phyloP scores from a whole-genome alignment of 2,329 filamentous ascomycete species.

The Stemphylium lycopersici region DNA sequence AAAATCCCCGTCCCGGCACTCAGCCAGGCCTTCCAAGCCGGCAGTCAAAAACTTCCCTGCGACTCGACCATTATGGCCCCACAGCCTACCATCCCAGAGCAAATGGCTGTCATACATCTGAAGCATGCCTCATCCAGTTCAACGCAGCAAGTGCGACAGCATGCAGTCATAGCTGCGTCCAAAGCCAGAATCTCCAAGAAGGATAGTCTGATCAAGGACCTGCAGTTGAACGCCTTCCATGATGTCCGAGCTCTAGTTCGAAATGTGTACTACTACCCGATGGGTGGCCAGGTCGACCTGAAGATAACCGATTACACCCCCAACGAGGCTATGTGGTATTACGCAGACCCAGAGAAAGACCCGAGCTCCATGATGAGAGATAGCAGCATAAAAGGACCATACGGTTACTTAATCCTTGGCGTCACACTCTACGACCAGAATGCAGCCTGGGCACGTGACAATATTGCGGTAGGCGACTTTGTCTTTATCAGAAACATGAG shows the following conservation, averaged over 20 bases:
- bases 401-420: conserved; percentile 72
- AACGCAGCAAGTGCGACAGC: conserved; percentile 21
- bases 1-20: conserved; percentile 27
- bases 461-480: conserved; percentile 66
- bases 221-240: conserved; percentile 63
- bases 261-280: conserved; percentile 53
- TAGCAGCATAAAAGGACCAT: conserved; percentile 73
- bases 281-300: conserved; percentile 43
- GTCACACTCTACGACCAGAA: conserved; percentile 75
- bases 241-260: conserved; percentile 77
- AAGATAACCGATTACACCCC: conserved; percentile 36
- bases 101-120: conserved; percentile 32
- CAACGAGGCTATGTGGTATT: conserved; percentile 68
- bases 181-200: conserved; percentile 17
- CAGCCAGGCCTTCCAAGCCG: conserved; percentile 25
- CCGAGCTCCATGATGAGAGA: conserved; percentile 28
- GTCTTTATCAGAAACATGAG: conserved; percentile 75
- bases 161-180: conserved; percentile 10
- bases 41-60: conserved; percentile 21
- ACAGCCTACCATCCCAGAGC: conserved; percentile 24
- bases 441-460: conserved; percentile 60
- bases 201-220: conserved; percentile 67
- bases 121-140: conserved; percentile 28
- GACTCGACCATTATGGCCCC: not conserved
- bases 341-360: conserved; percentile 47